Conservation (phyloP, 805 yeast genomes). For the Candida palmyrensis region DNA sequence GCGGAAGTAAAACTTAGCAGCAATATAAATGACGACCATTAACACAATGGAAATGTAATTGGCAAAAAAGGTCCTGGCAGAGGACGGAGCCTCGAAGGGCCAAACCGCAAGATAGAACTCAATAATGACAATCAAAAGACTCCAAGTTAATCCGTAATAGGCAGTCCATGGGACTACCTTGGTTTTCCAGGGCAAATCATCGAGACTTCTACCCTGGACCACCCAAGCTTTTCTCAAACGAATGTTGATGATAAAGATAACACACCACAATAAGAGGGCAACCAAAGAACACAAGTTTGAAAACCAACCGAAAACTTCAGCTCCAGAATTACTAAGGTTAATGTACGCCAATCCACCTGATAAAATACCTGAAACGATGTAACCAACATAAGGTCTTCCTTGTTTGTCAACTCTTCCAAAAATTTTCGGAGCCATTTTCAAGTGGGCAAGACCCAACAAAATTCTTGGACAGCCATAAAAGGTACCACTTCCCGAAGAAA, state of each 20-base stretch:
- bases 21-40: too few relatives aligned
- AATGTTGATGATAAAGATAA: conserved; percentile 46
- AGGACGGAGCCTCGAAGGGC: conserved; percentile 71
- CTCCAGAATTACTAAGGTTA: conserved; percentile 20
- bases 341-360: conserved; percentile 34
- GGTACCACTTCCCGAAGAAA: conserved; percentile 30
- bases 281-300: conserved; percentile 61
- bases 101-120: conserved; percentile 49
- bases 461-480: conserved; percentile 26
- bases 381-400: conserved; percentile 30
- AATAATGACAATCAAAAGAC: conserved; percentile 67
- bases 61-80: conserved; percentile 55
- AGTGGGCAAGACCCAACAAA: conserved; percentile 30
- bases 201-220: conserved; percentile 42
- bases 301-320: conserved; percentile 59
- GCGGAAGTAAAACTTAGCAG: too few relatives aligned
- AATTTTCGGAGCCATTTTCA: conserved; percentile 33
- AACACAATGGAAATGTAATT: conserved; percentile 33
- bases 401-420: conserved; percentile 24
- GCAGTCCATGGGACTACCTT: conserved; percentile 54
- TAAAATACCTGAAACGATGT: conserved; percentile 18
- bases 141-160: conserved; percentile 51
- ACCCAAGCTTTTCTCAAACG: conserved; percentile 69
- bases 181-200: conserved; percentile 55
- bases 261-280: conserved; percentile 61